These are phyloP conservation scores for Nigrospora osmanthi DNA, from an alignment of 2,329 filamentous ascomycete genomes.

Conservation along the genomic window DNA sequence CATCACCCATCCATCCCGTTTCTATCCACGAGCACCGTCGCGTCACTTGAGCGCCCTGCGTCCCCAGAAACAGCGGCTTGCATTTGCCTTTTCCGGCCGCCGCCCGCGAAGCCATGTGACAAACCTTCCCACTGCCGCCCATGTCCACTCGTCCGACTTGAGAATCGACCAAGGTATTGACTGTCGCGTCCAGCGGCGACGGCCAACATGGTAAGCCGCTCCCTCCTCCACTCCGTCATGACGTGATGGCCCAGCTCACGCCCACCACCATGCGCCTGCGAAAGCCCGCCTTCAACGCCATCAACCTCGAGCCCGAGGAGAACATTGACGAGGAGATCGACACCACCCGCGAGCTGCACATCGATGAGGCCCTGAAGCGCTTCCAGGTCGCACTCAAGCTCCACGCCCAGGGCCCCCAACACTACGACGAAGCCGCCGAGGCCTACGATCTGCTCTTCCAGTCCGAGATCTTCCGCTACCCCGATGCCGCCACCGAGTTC, in stretches of 20 bases:
- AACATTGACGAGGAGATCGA: constrained; percentile 86
- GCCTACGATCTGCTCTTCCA: constrained; percentile 82
- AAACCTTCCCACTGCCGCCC: no score
- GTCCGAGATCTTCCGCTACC: constrained; percentile 90
- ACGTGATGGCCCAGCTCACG: background rate
- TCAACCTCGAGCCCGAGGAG: constrained; percentile 92
- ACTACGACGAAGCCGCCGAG: constrained; percentile 66
- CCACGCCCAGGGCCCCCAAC: constrained; percentile 76
- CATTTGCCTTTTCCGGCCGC: no score
- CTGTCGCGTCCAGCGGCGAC: background rate
- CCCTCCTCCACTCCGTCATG: no score
- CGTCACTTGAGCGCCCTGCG: no score
- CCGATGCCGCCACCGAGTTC: constrained; percentile 80
- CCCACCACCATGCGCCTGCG: background rate
- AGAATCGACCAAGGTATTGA: no score
- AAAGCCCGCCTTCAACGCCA: constrained; percentile 67
- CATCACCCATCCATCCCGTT: no score
- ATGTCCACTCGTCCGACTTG: no score
- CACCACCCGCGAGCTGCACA: constrained; percentile 89
- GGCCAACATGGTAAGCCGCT: constrained; percentile 6
- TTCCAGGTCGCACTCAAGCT: constrained; percentile 88
- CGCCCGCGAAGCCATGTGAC: no score
- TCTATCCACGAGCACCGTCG: no score
- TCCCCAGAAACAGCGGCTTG: no score
- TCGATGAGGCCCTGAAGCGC: constrained; percentile 91